phyloP scores from a whole-genome alignment of 345 rosid species.

The Arabidopsis arenosa region DNA sequence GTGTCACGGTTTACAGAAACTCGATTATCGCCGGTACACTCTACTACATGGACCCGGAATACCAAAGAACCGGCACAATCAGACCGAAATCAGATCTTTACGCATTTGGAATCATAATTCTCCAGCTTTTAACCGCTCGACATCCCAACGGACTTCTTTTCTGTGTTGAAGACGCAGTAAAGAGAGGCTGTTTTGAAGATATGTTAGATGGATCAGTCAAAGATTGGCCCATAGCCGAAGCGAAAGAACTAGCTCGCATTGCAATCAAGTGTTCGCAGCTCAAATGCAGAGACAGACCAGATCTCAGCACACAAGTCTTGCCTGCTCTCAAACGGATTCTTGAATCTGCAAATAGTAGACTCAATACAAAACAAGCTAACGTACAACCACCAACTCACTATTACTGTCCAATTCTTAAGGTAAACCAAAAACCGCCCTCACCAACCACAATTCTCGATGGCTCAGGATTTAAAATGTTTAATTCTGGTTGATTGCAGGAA shows the following conservation, averaged over 20 bases:
- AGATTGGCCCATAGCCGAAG: conserved; percentile 80
- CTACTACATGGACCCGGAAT: conserved; percentile 90
- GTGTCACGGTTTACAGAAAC: conserved; percentile 68
- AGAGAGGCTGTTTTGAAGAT: conserved; percentile 56
- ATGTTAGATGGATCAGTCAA: conserved; percentile 64
- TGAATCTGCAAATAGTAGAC: conserved; percentile 60
- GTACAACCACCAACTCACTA: conserved; percentile 63
- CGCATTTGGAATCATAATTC: conserved; percentile 77
- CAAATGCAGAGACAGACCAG: conserved; percentile 91
- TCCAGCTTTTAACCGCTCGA: conserved; percentile 67
- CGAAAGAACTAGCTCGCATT: conserved; percentile 67
- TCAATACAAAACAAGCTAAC: conserved; percentile 54
- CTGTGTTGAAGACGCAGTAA: conserved; percentile 66
- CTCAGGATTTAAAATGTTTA: neutral
- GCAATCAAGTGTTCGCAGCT: conserved; percentile 75
- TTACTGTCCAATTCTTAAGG: conserved; percentile 90
- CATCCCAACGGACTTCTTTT: conserved; percentile 70
- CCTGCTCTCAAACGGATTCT: conserved; percentile 71
- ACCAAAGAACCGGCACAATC: conserved; percentile 82
- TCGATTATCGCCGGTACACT: conserved; percentile 79
- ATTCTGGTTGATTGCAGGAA: conserved; percentile 54
- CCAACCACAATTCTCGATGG: neutral
- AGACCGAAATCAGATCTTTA: conserved; percentile 91
- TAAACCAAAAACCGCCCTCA: conserved; percentile 24
- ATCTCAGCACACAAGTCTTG: conserved; percentile 74